Percentiles rank a stretch among this genome's conserved stretches.
phyloP scores from a whole-genome alignment of 805 yeast species.

The Novakomyces olei region DNA sequence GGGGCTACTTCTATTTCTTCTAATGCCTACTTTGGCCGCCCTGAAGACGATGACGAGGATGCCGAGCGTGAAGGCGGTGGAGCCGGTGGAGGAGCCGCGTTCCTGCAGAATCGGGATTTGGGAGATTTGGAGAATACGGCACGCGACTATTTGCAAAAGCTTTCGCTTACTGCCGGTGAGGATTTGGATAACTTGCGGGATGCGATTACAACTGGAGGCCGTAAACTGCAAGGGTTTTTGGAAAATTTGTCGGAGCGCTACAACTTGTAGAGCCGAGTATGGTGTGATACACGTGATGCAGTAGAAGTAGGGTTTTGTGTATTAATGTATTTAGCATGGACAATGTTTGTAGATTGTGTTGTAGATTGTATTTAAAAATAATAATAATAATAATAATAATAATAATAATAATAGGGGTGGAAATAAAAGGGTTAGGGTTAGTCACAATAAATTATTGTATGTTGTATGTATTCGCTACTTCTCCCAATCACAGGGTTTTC shows the following conservation, averaged over 20 bases:
- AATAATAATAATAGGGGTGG: too few relatives aligned
- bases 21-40: slow-evolving; percentile 77
- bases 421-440: too few relatives aligned
- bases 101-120: too few relatives aligned
- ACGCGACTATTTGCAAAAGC: slow-evolving; percentile 41
- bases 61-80: slow-evolving; percentile 14
- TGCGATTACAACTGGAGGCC: slow-evolving; percentile 85
- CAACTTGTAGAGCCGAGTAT: slow-evolving; percentile 1
- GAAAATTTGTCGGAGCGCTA: slow-evolving; percentile 43
- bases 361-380: too few relatives aligned
- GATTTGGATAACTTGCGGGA: slow-evolving; percentile 76
- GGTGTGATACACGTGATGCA: neutral
- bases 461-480: too few relatives aligned
- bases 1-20: slow-evolving; percentile 87
- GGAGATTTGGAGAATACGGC: slow-evolving; percentile 36
- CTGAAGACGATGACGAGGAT: slow-evolving; percentile 28
- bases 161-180: slow-evolving; percentile 59
- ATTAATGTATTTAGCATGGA: too few relatives aligned
- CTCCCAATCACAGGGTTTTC: too few relatives aligned
- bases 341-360: too few relatives aligned
- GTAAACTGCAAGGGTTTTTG: slow-evolving; percentile 60
- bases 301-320: too few relatives aligned
- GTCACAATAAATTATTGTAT: too few relatives aligned
- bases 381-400: too few relatives aligned
- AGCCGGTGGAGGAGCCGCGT: slow-evolving; percentile 15